These are phyloP conservation scores for Ogataea saltuana DNA, from an alignment of 805 yeast genomes.

Conservation along the genomic window DNA sequence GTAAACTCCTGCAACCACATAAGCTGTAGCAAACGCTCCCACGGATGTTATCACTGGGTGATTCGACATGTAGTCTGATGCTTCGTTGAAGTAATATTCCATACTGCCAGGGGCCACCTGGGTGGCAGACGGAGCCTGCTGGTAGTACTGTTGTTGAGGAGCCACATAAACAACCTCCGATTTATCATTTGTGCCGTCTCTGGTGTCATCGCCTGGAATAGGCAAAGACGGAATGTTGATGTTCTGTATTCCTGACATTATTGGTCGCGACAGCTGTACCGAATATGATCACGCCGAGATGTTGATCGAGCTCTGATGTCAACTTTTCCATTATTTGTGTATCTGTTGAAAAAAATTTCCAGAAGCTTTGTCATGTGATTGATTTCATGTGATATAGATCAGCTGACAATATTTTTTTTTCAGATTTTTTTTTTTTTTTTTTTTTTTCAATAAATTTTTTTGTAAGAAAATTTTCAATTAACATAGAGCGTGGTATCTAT, in stretches of 20 bases:
- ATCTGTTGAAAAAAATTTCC: background rate
- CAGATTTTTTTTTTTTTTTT: conserved; percentile 1
- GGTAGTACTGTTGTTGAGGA: conserved; percentile 27
- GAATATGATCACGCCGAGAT: no score
- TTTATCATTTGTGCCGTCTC: conserved; percentile 18
- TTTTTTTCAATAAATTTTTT: conserved; percentile 2
- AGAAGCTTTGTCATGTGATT: background rate
- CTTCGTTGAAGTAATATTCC: conserved; percentile 67
- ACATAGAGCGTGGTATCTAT: background rate
- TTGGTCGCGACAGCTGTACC: background rate
- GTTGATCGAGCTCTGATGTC: no score
- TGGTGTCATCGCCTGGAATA: conserved; percentile 51
- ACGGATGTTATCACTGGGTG: conserved; percentile 77
- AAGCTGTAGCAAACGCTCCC: conserved; percentile 66
- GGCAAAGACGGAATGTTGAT: conserved; percentile 58
- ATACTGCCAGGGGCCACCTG: conserved; percentile 38
- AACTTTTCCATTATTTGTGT: background rate
- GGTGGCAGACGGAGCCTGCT: conserved; percentile 26
- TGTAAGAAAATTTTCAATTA: conserved; percentile 1
- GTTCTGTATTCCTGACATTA: conserved; percentile 34
- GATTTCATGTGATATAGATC: background rate
- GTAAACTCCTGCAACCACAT: conserved; percentile 65
- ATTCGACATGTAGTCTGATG: conserved; percentile 58
- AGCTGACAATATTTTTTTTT: background rate
- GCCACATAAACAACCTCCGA: conserved; percentile 13